Evolutionary conservation across 2,329 filamentous ascomycete species (phyloP), one percentile per base, ranked within the genome.

Genomic region (Hypoxylon sp.): DNA sequence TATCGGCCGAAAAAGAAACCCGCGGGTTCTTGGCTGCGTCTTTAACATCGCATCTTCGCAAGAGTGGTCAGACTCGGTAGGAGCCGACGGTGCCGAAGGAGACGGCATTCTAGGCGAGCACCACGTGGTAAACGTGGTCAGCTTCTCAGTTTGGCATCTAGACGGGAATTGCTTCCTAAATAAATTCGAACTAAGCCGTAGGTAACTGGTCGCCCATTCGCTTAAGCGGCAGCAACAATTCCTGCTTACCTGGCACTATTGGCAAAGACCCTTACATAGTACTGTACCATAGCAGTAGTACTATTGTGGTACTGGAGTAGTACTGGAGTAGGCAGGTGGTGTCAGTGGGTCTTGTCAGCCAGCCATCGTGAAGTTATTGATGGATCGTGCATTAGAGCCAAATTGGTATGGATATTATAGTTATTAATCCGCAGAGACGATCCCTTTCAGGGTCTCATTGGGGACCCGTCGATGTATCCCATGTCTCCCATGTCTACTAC

Each of bases 361-460:
- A 68, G 63, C 65, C 68, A 70, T 72, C 65, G 65, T 70, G 70
- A 72, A 67, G 53, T 60, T 72, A 72, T 72, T 72, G 68, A 70
- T 67, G 69, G 66, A 71, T 72, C 63, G 63, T 72, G 70, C 70
- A 72, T 72, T 68, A 68, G 68, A 66, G 53, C 70, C 63, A 68
- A 68, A 72, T 68, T 65, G 60, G 53, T 53, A 72, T 70, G 60
- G 70, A 67, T 69, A 70, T 65, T 67, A 67, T 54, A 63, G 52
- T 59, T 62, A 55, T 65, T 64, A 69, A 71, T 65, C 70, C 68
- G 59, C 67, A 68, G 47, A 65, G 67, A 63, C 26, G 67, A 70
- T 68, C 67, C 67, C 67, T 53, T 6, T 44, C 39, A 44, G 39
- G 39, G 39, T 44, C 39, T 9, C 39, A 17, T 68, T 65, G 70